phyloP scores from a whole-genome alignment of 306 rosid species.

The Pyrus communis region DNA sequence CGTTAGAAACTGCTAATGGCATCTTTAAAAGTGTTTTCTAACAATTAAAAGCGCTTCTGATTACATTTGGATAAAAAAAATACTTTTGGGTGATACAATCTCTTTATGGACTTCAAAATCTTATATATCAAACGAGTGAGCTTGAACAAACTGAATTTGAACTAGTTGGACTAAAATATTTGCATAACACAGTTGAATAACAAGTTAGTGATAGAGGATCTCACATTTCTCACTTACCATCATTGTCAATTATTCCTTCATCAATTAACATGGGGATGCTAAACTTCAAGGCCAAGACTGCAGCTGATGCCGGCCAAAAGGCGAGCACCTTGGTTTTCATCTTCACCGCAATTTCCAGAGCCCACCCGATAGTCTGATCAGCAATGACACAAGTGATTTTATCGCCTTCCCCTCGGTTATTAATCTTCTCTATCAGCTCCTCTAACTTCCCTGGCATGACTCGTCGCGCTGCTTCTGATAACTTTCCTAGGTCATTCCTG shows the following conservation, averaged over 20 bases:
- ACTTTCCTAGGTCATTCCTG: constrained; percentile 13
- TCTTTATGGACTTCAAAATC: too few species aligned
- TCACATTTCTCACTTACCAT: constrained; percentile 16
- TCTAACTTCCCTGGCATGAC: constrained; percentile 40
- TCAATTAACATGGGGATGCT: constrained; percentile 27
- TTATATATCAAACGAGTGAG: background rate
- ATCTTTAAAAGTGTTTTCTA: too few species aligned
- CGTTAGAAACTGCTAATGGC: too few species aligned
- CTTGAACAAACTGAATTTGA: background rate
- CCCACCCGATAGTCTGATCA: constrained; percentile 31
- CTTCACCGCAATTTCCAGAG: constrained; percentile 42
- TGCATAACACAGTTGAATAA: background rate
- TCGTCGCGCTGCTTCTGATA: constrained; percentile 1
- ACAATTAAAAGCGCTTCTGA: too few species aligned
- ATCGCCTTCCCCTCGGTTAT: constrained; percentile 5
- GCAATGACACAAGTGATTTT: constrained; percentile 35
- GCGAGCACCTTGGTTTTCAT: constrained; percentile 33
- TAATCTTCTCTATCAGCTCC: constrained; percentile 34
- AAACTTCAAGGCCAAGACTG: constrained; percentile 19
- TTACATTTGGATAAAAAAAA: too few species aligned
- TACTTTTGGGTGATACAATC: too few species aligned
- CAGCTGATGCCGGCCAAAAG: constrained; percentile 43
- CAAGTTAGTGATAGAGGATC: background rate
- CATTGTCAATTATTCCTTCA: constrained; percentile 24
- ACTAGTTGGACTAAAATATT: background rate